A percentile compares a stretch with the other conserved stretches of the same genome.
These are phyloP conservation scores for Aureobasidium musti DNA, from an alignment of 2,329 filamentous ascomycete genomes.

Conservation along the genomic window DNA sequence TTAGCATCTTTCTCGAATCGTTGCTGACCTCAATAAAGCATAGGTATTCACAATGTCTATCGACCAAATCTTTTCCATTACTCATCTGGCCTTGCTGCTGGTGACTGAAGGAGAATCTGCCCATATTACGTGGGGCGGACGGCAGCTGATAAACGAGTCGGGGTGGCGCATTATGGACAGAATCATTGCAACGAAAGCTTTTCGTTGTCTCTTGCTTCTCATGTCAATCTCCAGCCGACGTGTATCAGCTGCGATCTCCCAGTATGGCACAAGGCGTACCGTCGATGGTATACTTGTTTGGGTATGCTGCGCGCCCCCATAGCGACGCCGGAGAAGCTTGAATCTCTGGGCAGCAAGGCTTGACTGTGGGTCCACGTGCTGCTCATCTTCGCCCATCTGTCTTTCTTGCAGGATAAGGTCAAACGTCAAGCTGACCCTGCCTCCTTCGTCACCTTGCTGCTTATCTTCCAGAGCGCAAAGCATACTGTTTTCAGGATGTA, in stretches of 20 bases:
- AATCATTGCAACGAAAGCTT: too few species aligned
- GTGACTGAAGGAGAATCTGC: constrained; percentile 3
- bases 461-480: background rate
- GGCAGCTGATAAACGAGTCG: too few species aligned
- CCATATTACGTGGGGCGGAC: too few species aligned
- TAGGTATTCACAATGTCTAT: background rate
- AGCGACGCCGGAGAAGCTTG: background rate
- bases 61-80: background rate
- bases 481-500: background rate
- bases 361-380: background rate
- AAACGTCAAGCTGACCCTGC: background rate
- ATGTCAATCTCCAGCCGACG: too few species aligned
- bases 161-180: too few species aligned
- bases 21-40: constrained; percentile 5
- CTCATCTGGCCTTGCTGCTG: background rate
- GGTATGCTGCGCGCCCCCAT: background rate
- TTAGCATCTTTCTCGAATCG: background rate
- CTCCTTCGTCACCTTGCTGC: background rate
- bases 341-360: background rate
- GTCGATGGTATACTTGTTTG: background rate
- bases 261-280: background rate
- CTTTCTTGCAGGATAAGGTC: background rate
- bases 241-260: too few species aligned
- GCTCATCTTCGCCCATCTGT: background rate
- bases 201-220: too few species aligned